phyloP scores from a whole-genome alignment of 225 moss, liverwort and hornwort genomes.

The Sphagnum contortum region DNA sequence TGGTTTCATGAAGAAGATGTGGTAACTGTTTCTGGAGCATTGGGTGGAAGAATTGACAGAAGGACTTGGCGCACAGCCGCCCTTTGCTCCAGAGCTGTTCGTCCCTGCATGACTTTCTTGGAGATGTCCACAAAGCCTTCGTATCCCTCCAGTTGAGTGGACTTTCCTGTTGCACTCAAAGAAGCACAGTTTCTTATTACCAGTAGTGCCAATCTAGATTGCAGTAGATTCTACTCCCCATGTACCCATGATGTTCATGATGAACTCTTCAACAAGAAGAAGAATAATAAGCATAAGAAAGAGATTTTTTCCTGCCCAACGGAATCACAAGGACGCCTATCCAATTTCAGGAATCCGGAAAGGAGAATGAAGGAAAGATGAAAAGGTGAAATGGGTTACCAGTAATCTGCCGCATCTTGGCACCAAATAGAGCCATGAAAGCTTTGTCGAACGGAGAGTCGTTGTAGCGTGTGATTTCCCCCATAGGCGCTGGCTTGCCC shows the following conservation, averaged over 20 bases:
- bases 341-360: too few relatives aligned
- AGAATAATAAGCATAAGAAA: too few relatives aligned
- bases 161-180: slow-evolving; percentile 25
- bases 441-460: slow-evolving; percentile 74
- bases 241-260: too few relatives aligned
- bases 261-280: too few relatives aligned
- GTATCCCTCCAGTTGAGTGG: slow-evolving; percentile 65
- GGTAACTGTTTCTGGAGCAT: slow-evolving; percentile 73
- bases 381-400: slow-evolving; percentile 18
- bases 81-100: slow-evolving; percentile 77
- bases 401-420: slow-evolving; percentile 72
- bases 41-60: slow-evolving; percentile 82
- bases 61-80: slow-evolving; percentile 83
- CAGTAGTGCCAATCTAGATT: too few relatives aligned
- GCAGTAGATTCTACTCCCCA: too few relatives aligned
- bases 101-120: slow-evolving; percentile 85
- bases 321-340: too few relatives aligned
- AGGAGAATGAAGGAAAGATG: too few relatives aligned
- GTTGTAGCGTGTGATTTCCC: slow-evolving; percentile 77
- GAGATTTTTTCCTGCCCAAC: too few relatives aligned
- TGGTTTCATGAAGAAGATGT: not conserved
- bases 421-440: slow-evolving; percentile 75
- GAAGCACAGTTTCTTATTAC: too few relatives aligned
- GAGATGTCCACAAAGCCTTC: slow-evolving; percentile 92
- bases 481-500: slow-evolving; percentile 76